Conservation (phyloP, 2,329 filamentous ascomycete genomes). For the Lecanicillium sp. region DNA sequence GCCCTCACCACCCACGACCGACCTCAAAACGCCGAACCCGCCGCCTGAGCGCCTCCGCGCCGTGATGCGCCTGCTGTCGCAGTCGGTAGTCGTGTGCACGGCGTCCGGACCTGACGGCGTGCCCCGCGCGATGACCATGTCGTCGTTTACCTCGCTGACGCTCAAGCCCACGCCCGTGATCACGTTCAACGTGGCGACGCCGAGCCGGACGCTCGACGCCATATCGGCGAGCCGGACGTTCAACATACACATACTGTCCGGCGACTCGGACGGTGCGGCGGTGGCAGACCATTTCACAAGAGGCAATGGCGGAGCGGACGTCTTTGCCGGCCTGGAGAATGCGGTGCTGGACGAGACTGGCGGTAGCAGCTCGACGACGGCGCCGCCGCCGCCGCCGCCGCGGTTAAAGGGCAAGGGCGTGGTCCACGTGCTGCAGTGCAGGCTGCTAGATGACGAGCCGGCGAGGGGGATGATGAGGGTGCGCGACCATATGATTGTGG, state of each 20-base stretch:
- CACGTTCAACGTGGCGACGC: slow-evolving; percentile 51
- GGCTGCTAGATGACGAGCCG: slow-evolving; percentile 34
- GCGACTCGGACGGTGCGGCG: slow-evolving; percentile 39
- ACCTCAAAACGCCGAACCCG: slow-evolving; percentile 26
- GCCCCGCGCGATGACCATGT: slow-evolving; percentile 52
- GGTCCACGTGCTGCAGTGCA: slow-evolving; percentile 42
- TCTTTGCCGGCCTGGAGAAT: slow-evolving; percentile 33
- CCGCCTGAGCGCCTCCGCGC: slow-evolving; percentile 44
- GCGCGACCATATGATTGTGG: slow-evolving; percentile 46
- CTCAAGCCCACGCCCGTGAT: slow-evolving; percentile 46
- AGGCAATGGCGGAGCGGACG: slow-evolving; percentile 37
- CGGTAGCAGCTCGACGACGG: slow-evolving; percentile 1
- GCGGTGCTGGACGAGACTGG: slow-evolving; percentile 16
- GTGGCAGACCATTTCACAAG: slow-evolving; percentile 48
- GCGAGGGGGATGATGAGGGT: slow-evolving; percentile 39
- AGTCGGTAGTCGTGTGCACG: slow-evolving; percentile 52
- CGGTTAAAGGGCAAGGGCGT: slow-evolving; percentile 46
- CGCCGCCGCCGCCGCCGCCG: slow-evolving; percentile 26
- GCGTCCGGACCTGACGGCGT: slow-evolving; percentile 28
- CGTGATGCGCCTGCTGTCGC: slow-evolving; percentile 48
- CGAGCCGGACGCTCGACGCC: slow-evolving; percentile 50
- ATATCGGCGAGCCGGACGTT: slow-evolving; percentile 39
- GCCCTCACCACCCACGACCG: slow-evolving; percentile 28
- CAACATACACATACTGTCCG: slow-evolving; percentile 50
- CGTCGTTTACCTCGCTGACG: slow-evolving; percentile 51